Evolutionary conservation across 2,329 filamentous ascomycete species (phyloP), one percentile per base, ranked within the genome.

Genomic region (Claviceps quebecensis): DNA sequence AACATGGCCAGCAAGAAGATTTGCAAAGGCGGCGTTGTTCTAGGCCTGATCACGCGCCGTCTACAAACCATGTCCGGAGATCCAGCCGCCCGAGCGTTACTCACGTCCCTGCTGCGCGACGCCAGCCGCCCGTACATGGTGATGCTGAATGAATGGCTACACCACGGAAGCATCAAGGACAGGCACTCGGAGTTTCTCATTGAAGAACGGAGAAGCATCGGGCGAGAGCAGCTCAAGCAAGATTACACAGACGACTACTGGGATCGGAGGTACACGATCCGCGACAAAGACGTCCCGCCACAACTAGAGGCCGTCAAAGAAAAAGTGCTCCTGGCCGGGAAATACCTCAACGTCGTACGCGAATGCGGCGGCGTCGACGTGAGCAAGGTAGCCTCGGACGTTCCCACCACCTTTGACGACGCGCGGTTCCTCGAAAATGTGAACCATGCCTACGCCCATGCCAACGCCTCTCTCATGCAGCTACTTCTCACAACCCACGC

Each of bases 211-310:
- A 94, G 91, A 67, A 95, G 90, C 61, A 96, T 98, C 59, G 84
- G 85, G 53, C 80, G 93, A 41, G 93, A 97, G 65, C 79, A 87
- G 53, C 72, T 98, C 2, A 89, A 97, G 62, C 84, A 95, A 63
- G 93, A 98, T 65, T 98, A 97, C 62, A 98, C 91, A 0, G 93
- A 98, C 65, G 93, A 98, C 62, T 98, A 98, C 67, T 98, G 93
- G 93, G 93, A 98, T 65, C 88, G 95, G 62, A 79, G 93, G 56
- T 98, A 98, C 64, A 97, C 93, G 4, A 85, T 98, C 56, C 84
- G 93, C 53, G 88, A 95, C 55, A 82, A 87, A 47, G 86, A 95
- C 54, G 83, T 97, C 1, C 93, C 93, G 3, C 90, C 91, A 8
- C 93, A 98, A 63, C 77, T 98, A 4, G 86, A 93, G 63, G 82